Conservation (phyloP, 192 early-diverging fungal genomes). For the Thamnidium elegans region DNA sequence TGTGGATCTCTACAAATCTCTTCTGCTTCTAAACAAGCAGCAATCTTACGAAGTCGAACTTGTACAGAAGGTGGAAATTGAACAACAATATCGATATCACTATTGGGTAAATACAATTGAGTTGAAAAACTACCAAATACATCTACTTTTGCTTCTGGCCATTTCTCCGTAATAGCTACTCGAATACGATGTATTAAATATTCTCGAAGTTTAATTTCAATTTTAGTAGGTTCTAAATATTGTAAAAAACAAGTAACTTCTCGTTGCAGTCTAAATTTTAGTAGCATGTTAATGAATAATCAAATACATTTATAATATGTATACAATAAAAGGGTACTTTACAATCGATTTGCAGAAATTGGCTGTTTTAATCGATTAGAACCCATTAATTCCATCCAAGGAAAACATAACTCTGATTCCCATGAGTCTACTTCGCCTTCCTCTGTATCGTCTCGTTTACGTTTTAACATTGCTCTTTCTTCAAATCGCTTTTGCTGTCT, state of each 20-base stretch:
- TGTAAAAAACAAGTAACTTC: constrained; percentile 77
- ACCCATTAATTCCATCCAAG: constrained; percentile 13
- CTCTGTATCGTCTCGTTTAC: neutral
- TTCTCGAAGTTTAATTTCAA: constrained; percentile 75
- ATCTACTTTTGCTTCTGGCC: constrained; percentile 41
- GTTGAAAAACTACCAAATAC: constrained; percentile 94
- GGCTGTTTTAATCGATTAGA: neutral
- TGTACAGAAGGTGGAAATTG: constrained; percentile 7
- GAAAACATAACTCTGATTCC: neutral
- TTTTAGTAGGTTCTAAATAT: constrained; percentile 77
- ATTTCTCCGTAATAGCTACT: constrained; percentile 45
- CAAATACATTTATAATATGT: neutral
- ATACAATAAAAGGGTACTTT: neutral
- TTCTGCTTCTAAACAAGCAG: constrained; percentile 34
- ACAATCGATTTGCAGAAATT: constrained; percentile 14
- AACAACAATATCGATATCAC: constrained; percentile 45
- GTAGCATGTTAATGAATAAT: neutral
- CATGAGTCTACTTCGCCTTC: neutral
- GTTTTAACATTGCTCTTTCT: neutral
- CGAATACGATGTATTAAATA: constrained; percentile 67
- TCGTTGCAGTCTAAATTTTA: constrained; percentile 4
- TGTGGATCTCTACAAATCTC: neutral
- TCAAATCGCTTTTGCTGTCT: constrained; percentile 12
- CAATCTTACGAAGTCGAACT: constrained; percentile 45
- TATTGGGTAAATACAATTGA: constrained; percentile 18